These are phyloP conservation scores for Adansonia rubrostipa DNA, from an alignment of 441 rosid species.

Conservation along the genomic window DNA sequence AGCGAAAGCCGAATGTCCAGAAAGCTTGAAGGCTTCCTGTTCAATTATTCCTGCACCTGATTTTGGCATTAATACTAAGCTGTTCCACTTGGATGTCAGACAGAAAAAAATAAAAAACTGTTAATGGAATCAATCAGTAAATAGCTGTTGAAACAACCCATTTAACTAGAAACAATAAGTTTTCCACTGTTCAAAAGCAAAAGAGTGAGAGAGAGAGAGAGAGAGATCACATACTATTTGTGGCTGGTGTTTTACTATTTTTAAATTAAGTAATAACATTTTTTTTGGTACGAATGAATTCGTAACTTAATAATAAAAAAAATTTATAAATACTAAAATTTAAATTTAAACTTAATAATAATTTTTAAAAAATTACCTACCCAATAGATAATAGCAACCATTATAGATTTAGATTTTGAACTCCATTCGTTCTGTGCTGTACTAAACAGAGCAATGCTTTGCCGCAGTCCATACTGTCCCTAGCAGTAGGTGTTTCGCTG, in stretches of 20 bases:
- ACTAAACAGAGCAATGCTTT: background rate
- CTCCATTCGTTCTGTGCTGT: background rate
- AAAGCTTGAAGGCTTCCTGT: background rate
- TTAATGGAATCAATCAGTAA: background rate
- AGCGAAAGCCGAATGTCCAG: background rate
- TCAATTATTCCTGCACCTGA: background rate
- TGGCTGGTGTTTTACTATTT: background rate
- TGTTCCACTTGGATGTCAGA: background rate
- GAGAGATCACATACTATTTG: background rate
- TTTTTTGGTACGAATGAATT: too few relatives aligned
- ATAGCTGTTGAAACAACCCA: constrained; percentile 7
- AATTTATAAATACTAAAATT: too few relatives aligned
- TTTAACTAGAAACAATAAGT: constrained; percentile 4
- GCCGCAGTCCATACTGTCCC: background rate
- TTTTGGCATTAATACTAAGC: background rate
- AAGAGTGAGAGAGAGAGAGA: background rate
- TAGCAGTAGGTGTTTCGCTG: background rate
- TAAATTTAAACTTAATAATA: too few relatives aligned
- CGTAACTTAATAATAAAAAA: too few relatives aligned
- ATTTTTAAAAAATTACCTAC: background rate
- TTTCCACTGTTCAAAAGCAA: constrained; percentile 5
- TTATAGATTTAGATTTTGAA: background rate
- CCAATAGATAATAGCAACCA: background rate
- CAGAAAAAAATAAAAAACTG: background rate
- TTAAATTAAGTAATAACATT: background rate